Conservation (phyloP, 116 monocot species). For the Zostera marina region DNA sequence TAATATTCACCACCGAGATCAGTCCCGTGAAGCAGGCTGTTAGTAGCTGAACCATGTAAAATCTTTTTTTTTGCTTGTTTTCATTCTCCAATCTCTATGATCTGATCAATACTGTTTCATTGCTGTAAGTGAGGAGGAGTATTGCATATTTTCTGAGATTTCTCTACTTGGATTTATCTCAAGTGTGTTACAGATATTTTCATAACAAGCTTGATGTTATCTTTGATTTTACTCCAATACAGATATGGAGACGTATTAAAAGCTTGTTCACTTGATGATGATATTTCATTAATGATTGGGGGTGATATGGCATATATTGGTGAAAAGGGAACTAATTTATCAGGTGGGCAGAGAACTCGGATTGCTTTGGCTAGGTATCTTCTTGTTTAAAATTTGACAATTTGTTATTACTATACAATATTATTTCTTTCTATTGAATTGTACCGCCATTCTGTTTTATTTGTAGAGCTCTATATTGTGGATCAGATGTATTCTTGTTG, state of each 20-base stretch:
- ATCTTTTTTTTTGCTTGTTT: too few species aligned
- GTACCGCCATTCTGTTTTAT: neutral
- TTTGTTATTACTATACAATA: neutral
- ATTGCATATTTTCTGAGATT: too few species aligned
- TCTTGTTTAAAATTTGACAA: neutral
- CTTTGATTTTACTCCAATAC: slow-evolving; percentile 1
- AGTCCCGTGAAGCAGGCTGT: too few species aligned
- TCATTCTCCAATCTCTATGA: too few species aligned
- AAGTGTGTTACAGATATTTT: too few species aligned
- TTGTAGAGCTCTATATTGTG: slow-evolving; percentile 72
- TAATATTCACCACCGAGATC: too few species aligned
- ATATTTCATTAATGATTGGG: slow-evolving; percentile 68
- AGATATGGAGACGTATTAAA: slow-evolving; percentile 76
- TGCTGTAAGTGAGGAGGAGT: too few species aligned
- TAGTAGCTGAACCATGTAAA: too few species aligned
- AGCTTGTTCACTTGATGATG: slow-evolving; percentile 87
- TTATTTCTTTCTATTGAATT: neutral
- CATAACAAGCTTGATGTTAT: neutral
- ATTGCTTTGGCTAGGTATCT: slow-evolving; percentile 78
- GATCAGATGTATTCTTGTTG: slow-evolving; percentile 72
- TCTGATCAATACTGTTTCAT: too few species aligned
- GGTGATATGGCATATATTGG: slow-evolving; percentile 64
- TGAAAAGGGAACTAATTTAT: slow-evolving; percentile 88
- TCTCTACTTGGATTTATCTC: too few species aligned
- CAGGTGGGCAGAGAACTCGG: slow-evolving; percentile 90